phyloP scores from a whole-genome alignment of 345 rosid species.

The Carallia pectinifolia region DNA sequence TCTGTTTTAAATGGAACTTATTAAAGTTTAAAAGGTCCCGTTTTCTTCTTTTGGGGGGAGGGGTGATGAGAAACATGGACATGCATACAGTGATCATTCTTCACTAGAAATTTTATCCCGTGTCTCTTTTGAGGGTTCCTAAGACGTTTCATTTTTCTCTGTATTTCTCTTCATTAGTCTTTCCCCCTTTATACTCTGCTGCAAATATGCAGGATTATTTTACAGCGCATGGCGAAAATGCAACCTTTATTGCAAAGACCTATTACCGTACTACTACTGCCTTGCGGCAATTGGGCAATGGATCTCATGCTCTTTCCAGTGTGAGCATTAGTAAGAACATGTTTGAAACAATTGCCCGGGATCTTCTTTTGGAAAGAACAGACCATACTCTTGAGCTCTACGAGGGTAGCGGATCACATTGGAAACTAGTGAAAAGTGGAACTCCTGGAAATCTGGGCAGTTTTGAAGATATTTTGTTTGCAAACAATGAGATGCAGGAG shows the following conservation, averaged over 20 bases:
- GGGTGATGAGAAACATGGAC: no score
- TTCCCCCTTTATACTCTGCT: not conserved
- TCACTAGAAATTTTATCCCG: not conserved
- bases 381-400: constrained; percentile 88
- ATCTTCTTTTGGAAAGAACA: constrained; percentile 86
- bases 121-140: not conserved
- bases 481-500: constrained; percentile 94
- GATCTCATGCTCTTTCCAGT: constrained; percentile 73
- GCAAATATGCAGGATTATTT: constrained; percentile 70
- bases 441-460: constrained; percentile 94
- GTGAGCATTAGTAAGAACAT: constrained; percentile 78
- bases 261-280: constrained; percentile 88
- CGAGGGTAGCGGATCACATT: constrained; percentile 87
- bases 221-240: constrained; percentile 89
- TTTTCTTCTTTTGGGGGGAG: no score
- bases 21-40: no score
- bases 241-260: constrained; percentile 83
- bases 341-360: constrained; percentile 83
- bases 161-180: not conserved
- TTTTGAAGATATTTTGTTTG: constrained; percentile 93
- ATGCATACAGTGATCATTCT: not conserved
- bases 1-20: no score
- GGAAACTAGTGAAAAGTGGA: constrained; percentile 79
- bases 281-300: constrained; percentile 73
- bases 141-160: not conserved